Conservation (phyloP, 768 basidiomycete species). For the Amanita fuliginea region DNA sequence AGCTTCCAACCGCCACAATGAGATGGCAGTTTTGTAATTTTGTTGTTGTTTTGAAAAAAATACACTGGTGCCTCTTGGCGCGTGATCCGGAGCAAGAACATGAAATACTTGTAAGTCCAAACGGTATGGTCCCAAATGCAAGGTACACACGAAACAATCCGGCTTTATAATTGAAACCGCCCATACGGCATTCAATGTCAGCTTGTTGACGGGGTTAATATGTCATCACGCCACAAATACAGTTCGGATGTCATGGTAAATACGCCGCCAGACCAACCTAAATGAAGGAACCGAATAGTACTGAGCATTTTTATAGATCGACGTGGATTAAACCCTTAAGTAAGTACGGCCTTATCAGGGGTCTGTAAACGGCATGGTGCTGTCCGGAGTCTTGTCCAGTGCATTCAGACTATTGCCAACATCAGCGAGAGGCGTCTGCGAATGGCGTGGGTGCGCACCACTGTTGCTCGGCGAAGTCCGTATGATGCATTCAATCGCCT, state of each 20-base stretch:
- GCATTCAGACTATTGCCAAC: neutral
- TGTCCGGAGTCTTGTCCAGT: neutral
- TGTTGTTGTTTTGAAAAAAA: neutral
- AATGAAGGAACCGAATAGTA: neutral
- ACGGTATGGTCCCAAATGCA: neutral
- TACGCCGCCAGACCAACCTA: neutral
- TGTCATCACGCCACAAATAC: neutral
- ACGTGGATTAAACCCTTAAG: no score
- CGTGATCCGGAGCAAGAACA: neutral
- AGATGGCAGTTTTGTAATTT: neutral
- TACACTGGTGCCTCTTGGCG: neutral
- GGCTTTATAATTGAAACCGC: neutral
- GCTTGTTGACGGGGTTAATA: no score
- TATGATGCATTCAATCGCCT: neutral
- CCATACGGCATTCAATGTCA: neutral
- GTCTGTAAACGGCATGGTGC: no score
- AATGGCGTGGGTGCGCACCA: no score
- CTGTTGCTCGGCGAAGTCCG: neutral
- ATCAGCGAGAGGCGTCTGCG: neutral
- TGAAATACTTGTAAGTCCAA: neutral
- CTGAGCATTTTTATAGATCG: neutral
- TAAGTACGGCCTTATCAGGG: no score
- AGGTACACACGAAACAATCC: neutral
- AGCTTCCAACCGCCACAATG: conserved; percentile 40
- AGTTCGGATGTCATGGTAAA: neutral